Percentiles rank a stretch among this genome's conserved stretches.
Conservation (phyloP, 768 basidiomycete genomes). For the Lenzites betulinus region DNA sequence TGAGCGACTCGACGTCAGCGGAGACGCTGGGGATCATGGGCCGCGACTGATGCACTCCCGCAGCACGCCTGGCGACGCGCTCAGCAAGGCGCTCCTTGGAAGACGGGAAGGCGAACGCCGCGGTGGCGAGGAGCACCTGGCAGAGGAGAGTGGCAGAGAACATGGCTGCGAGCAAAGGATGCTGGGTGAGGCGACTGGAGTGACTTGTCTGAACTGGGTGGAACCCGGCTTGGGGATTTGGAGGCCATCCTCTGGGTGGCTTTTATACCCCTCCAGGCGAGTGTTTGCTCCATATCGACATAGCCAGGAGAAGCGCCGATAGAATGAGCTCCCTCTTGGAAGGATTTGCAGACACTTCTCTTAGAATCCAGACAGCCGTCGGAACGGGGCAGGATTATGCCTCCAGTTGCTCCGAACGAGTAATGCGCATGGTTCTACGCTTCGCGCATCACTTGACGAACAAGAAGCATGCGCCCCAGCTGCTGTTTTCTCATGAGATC, state of each 20-base stretch:
- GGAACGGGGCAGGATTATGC: neutral
- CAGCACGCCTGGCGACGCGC: constrained; percentile 27
- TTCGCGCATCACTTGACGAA: constrained; percentile 6
- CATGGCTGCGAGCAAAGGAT: constrained; percentile 15
- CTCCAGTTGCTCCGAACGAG: constrained; percentile 6
- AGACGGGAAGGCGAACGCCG: constrained; percentile 27
- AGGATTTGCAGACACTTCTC: neutral
- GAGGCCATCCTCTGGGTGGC: neutral
- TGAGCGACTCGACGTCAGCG: constrained; percentile 1
- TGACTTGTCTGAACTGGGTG: constrained; percentile 16
- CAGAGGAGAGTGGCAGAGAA: constrained; percentile 26
- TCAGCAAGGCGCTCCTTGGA: constrained; percentile 21
- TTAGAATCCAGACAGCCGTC: neutral
- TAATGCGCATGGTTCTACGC: constrained; percentile 10
- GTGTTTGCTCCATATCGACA: neutral
- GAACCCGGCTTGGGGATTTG: constrained; percentile 6
- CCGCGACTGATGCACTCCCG: constrained; percentile 19
- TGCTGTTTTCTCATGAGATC: constrained; percentile 1
- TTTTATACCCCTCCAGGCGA: constrained; percentile 4
- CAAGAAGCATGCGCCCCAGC: neutral
- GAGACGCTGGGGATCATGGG: neutral
- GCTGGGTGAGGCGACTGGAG: constrained; percentile 7
- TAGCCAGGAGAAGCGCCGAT: neutral
- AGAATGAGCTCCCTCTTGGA: neutral
- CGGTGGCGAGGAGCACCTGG: constrained; percentile 27